phyloP scores from a whole-genome alignment of 257 asterid species.

The Echium plantagineum region DNA sequence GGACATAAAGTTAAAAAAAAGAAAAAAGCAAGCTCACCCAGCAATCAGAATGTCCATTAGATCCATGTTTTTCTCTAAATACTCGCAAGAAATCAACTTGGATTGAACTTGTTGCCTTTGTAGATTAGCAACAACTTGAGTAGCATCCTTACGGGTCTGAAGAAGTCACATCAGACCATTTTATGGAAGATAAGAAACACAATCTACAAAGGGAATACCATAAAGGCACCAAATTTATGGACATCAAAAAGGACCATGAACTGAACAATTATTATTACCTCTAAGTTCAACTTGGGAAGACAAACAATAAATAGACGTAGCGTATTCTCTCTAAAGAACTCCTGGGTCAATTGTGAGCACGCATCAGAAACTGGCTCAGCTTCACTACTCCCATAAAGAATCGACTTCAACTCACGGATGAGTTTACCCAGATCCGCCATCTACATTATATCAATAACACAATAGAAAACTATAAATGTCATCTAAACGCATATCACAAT shows the following conservation, averaged over 20 bases:
- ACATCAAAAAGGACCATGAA: background rate
- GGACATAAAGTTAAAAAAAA: background rate
- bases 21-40: conserved; percentile 33
- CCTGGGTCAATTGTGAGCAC: conserved; percentile 75
- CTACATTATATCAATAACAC: conserved; percentile 22
- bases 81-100: conserved; percentile 66
- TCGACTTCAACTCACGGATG: conserved; percentile 54
- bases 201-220: background rate
- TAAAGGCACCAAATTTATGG: background rate
- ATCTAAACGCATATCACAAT: background rate
- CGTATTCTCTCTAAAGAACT: conserved; percentile 76
- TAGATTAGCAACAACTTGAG: conserved; percentile 71
- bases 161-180: background rate
- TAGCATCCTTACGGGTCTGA: conserved; percentile 82
- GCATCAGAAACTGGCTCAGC: conserved; percentile 84
- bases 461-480: background rate
- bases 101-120: conserved; percentile 77
- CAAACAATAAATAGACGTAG: conserved; percentile 55
- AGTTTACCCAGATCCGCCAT: conserved; percentile 66
- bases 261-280: conserved; percentile 30
- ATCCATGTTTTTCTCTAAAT: conserved; percentile 69
- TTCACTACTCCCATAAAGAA: conserved; percentile 83
- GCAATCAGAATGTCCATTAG: conserved; percentile 50
- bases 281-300: conserved; percentile 70
- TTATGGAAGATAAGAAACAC: background rate